Conservation (phyloP, 2,329 filamentous ascomycete genomes). For the Botryosphaeria dothidea region DNA sequence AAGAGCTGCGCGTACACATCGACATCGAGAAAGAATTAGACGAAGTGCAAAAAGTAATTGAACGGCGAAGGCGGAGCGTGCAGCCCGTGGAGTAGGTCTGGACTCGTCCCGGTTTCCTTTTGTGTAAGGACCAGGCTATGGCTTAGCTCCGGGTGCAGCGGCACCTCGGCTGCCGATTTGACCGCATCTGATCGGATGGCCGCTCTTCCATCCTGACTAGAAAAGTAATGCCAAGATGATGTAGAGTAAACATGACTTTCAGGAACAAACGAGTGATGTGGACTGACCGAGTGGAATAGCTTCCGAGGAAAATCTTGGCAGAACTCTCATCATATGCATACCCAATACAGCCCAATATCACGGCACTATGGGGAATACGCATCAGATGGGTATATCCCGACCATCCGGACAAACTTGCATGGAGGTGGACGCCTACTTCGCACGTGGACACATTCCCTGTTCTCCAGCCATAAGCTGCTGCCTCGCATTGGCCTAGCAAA, state of each 20-base stretch:
- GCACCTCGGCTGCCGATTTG: neutral
- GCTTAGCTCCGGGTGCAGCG: neutral
- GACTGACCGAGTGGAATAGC: neutral
- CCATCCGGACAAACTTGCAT: neutral
- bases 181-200: neutral
- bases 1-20: conserved; percentile 61
- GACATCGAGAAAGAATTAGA: conserved; percentile 48
- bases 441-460: too few species aligned
- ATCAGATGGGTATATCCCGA: neutral
- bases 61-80: neutral
- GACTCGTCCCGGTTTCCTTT: neutral
- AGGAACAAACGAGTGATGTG: neutral
- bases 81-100: neutral
- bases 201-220: neutral
- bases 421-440: neutral
- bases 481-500: neutral
- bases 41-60: neutral
- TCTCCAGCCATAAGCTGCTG: neutral
- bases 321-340: neutral
- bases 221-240: neutral
- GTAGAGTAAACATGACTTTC: neutral
- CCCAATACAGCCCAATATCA: neutral
- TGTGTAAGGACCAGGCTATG: neutral
- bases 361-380: neutral
- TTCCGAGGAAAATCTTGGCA: neutral